phyloP scores from a whole-genome alignment of 306 rosid species.

The Malus sieversii region DNA sequence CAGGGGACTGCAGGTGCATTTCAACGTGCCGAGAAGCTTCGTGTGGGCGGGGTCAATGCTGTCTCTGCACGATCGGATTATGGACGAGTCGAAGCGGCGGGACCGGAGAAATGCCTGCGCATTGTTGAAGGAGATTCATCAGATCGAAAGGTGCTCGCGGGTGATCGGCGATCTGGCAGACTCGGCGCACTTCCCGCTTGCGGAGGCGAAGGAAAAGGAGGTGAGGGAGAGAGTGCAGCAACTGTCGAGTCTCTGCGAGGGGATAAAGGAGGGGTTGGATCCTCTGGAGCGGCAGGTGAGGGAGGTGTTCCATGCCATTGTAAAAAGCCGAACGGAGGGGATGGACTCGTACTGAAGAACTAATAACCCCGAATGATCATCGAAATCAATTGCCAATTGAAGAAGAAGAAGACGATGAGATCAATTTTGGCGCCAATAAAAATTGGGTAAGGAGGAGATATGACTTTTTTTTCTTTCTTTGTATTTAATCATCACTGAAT shows the following conservation, averaged over 20 bases:
- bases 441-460: conserved; percentile 20
- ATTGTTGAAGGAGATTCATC: conserved; percentile 71
- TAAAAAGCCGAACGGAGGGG: conserved; percentile 70
- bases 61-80: conserved; percentile 57
- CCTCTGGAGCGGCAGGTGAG: conserved; percentile 81
- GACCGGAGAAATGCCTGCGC: conserved; percentile 71
- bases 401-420: not conserved
- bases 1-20: conserved; percentile 68
- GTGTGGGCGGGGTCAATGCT: conserved; percentile 64
- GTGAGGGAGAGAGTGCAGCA: conserved; percentile 60
- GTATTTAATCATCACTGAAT: conserved; percentile 10
- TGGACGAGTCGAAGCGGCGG: conserved; percentile 72
- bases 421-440: conserved; percentile 6
- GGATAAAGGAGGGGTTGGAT: conserved; percentile 58
- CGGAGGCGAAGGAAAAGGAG: conserved; percentile 57
- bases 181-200: conserved; percentile 61
- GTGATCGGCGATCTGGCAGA: conserved; percentile 58
- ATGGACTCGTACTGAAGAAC: conserved; percentile 48
- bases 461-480: not conserved
- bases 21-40: conserved; percentile 42
- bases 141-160: conserved; percentile 67
- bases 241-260: conserved; percentile 45
- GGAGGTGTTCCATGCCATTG: conserved; percentile 71
- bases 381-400: not conserved
- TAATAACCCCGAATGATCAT: not conserved